Conservation (phyloP, 768 basidiomycete species). For the Macrocybe gigantea region DNA sequence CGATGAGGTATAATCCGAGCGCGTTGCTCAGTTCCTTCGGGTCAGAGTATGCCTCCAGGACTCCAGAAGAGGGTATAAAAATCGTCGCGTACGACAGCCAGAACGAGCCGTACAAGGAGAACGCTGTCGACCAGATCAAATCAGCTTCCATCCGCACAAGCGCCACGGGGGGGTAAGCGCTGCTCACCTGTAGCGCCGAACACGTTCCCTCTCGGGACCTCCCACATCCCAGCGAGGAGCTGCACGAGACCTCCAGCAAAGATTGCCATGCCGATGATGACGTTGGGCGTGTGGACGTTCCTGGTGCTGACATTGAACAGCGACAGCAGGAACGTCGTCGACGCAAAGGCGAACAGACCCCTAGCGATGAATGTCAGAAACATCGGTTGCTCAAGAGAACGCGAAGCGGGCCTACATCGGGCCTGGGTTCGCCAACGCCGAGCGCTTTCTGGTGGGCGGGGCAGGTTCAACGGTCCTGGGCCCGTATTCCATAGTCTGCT, state of each 20-base stretch:
- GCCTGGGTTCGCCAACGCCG: constrained; percentile 25
- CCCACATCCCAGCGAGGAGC: constrained; percentile 81
- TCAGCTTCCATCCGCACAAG: neutral
- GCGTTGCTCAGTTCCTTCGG: constrained; percentile 44
- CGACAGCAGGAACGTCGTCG: constrained; percentile 65
- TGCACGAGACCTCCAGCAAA: constrained; percentile 75
- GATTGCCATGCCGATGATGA: constrained; percentile 72
- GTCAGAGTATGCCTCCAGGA: constrained; percentile 42
- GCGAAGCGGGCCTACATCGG: constrained; percentile 25
- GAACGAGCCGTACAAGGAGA: constrained; percentile 71
- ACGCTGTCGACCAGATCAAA: constrained; percentile 33
- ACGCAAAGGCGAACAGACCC: constrained; percentile 30
- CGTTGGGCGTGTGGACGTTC: constrained; percentile 45
- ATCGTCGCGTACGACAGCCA: constrained; percentile 76
- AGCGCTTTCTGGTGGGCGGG: constrained; percentile 5
- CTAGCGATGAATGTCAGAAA: constrained; percentile 10
- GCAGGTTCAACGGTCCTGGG: neutral
- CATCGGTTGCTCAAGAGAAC: neutral
- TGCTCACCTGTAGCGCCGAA: constrained; percentile 60
- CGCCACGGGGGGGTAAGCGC: neutral
- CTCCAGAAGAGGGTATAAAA: constrained; percentile 59
- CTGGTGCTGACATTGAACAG: constrained; percentile 56
- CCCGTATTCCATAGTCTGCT: neutral
- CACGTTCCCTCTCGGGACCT: constrained; percentile 53
- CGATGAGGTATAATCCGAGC: constrained; percentile 59